phyloP scores from a whole-genome alignment of 805 yeast species.

The Komagataella ulmi region DNA sequence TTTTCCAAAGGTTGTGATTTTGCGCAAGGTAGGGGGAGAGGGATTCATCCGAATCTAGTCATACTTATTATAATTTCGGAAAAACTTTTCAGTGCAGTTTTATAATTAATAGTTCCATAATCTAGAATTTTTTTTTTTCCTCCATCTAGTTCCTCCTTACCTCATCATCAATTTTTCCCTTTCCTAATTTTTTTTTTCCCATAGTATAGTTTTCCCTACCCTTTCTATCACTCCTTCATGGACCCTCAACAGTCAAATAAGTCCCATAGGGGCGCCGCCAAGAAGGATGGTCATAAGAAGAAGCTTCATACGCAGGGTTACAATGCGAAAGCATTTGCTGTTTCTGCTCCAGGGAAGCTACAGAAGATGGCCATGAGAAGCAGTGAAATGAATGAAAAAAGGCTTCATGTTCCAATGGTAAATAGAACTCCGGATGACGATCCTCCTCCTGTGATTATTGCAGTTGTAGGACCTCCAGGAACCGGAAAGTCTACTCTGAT shows the following conservation, averaged over 20 bases:
- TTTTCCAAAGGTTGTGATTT: neutral
- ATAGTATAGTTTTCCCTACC: neutral
- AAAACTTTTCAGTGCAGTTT: neutral
- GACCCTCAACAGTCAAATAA: constrained; percentile 53
- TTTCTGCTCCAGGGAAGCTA: constrained; percentile 74
- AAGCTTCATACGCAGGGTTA: constrained; percentile 80
- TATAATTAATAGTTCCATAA: no score
- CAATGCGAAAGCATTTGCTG: constrained; percentile 77
- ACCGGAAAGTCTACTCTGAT: constrained; percentile 94
- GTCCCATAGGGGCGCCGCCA: constrained; percentile 56
- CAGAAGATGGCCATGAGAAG: constrained; percentile 75
- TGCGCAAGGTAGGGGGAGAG: neutral
- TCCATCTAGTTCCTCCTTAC: neutral
- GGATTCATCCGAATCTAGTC: neutral
- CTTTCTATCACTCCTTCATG: constrained; percentile 3
- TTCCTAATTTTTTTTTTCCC: neutral
- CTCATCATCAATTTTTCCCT: neutral
- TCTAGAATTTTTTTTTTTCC: no score
- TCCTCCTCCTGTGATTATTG: constrained; percentile 93
- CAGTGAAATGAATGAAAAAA: constrained; percentile 71
- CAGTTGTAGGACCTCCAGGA: constrained; percentile 98
- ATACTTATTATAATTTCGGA: neutral
- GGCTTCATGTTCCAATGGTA: constrained; percentile 93
- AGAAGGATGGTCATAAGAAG: constrained; percentile 36
- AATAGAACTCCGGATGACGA: constrained; percentile 95